These are phyloP conservation scores for Blastocystis sp. DNA, from an alignment of 352 stramenopile genomes.

Conservation along the genomic window DNA sequence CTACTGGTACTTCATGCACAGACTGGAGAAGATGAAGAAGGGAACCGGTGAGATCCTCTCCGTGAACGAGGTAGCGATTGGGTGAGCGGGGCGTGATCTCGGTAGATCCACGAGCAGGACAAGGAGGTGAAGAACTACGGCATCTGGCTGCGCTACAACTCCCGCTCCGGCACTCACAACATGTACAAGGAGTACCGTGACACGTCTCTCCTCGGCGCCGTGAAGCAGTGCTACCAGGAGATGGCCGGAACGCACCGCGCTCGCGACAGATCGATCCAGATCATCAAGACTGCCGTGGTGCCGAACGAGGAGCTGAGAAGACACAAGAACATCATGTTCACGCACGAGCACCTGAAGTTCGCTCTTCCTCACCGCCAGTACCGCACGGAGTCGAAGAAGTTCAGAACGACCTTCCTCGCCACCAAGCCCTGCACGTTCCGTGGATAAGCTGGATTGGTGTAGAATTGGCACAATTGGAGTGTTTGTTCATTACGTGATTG, in stretches of 20 bases:
- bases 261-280: conserved; percentile 68
- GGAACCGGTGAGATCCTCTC: conserved; percentile 98
- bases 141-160: conserved; percentile 99
- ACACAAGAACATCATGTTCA: conserved; percentile 66
- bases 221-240: conserved; percentile 94
- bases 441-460: conserved; percentile 14
- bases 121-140: conserved; percentile 98
- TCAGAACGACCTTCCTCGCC: conserved; percentile 60
- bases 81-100: neutral
- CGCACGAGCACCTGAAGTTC: conserved; percentile 62
- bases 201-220: conserved; percentile 90
- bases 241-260: conserved; percentile 76
- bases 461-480: neutral
- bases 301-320: conserved; percentile 28
- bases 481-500: conserved; percentile 37
- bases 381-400: conserved; percentile 69
- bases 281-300: conserved; percentile 69
- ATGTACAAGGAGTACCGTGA: conserved; percentile 99
- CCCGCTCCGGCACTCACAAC: conserved; percentile 98
- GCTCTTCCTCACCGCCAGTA: conserved; percentile 68
- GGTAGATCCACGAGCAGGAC: conserved; percentile 94
- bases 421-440: conserved; percentile 58
- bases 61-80: conserved; percentile 89
- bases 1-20: conserved; percentile 99
- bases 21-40: conserved; percentile 99